Evolutionary conservation across 768 basidiomycete species (phyloP).

Genomic region (Mycena olivaceomarginata): DNA sequence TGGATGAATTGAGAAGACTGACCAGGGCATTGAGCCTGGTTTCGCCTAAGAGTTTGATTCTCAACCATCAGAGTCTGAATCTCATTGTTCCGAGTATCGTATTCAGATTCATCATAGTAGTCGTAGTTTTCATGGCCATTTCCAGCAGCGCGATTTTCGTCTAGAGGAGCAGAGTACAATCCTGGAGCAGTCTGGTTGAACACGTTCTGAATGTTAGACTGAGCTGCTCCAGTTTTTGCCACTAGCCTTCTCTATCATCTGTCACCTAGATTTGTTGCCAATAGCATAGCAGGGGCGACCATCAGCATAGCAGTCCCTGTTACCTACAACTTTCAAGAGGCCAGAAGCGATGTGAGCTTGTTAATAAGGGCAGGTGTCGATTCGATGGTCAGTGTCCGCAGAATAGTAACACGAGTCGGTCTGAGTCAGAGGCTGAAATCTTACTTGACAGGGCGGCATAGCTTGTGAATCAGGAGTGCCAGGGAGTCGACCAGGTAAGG

Average conservation of each 20-base stretch:
- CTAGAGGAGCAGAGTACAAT: neutral
- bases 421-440: neutral
- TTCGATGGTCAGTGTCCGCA: neutral
- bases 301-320: neutral
- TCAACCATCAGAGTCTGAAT: neutral
- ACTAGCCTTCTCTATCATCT: slow-evolving; percentile 4
- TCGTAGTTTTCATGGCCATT: neutral
- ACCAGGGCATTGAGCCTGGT: slow-evolving; percentile 5
- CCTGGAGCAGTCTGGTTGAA: neutral
- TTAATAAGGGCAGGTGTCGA: neutral
- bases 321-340: neutral
- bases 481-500: neutral
- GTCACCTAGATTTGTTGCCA: neutral
- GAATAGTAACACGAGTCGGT: slow-evolving; percentile 9
- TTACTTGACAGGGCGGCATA: neutral
- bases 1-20: neutral
- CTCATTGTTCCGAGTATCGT: slow-evolving; percentile 3
- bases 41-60: neutral
- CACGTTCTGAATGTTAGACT: neutral
- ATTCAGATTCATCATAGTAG: neutral
- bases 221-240: neutral
- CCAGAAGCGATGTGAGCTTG: neutral
- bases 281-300: neutral
- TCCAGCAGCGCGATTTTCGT: neutral
- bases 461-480: slow-evolving; percentile 11